A percentile compares a stretch with the other conserved stretches of the same genome.
These are phyloP conservation scores for Cardiospermum halicacabum DNA, from an alignment of 345 rosid genomes.

Conservation along the genomic window DNA sequence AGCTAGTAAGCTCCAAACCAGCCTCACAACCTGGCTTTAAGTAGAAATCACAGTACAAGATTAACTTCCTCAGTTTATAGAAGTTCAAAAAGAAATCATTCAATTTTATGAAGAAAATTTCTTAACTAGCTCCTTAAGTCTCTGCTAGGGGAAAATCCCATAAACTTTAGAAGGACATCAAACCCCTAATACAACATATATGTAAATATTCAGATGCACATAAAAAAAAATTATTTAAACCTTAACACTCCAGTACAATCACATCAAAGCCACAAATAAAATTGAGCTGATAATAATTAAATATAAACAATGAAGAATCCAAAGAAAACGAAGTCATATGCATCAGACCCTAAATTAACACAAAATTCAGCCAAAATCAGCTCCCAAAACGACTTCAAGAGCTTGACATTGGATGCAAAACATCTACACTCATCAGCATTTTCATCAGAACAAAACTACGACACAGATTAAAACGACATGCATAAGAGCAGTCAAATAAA, in stretches of 20 bases:
- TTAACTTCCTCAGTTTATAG: too few species aligned
- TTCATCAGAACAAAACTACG: background rate
- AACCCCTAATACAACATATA: too few species aligned
- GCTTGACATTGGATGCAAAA: background rate
- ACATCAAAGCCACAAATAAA: background rate
- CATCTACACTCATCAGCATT: background rate
- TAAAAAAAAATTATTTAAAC: background rate
- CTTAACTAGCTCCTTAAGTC: too few species aligned
- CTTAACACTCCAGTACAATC: background rate
- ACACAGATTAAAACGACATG: background rate
- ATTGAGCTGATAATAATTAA: background rate
- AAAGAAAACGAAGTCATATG: background rate
- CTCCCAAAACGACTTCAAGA: constrained; percentile 3
- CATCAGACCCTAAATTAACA: background rate
- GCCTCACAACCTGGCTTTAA: background rate
- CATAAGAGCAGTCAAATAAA: background rate
- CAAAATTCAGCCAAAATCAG: background rate
- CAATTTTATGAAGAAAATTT: too few species aligned
- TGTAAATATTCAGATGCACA: too few species aligned
- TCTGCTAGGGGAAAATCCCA: too few species aligned
- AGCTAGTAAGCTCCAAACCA: background rate
- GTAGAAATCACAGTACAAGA: too few species aligned
- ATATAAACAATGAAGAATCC: background rate
- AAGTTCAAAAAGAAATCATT: too few species aligned
- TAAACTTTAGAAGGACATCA: too few species aligned